phyloP scores from a whole-genome alignment of 179 eudicot species.

The Corrigiola litoralis region DNA sequence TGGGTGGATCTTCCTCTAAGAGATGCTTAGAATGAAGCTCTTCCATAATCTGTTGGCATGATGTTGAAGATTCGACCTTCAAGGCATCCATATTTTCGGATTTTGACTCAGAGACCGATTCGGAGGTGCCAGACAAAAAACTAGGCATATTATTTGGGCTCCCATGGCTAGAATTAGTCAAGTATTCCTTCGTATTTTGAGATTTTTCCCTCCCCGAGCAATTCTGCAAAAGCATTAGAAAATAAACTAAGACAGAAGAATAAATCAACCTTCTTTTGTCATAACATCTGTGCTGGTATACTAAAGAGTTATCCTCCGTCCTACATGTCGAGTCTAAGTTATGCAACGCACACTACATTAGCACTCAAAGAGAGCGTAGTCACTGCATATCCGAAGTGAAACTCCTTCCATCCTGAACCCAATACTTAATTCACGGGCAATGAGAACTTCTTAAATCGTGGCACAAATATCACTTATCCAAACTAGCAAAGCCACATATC shows the following conservation, averaged over 20 bases:
- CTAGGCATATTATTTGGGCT: conserved; percentile 19
- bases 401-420: not conserved
- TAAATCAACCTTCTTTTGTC: no score
- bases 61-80: conserved; percentile 23
- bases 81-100: conserved; percentile 16
- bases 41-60: conserved; percentile 9
- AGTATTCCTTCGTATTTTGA: conserved; percentile 12
- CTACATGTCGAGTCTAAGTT: not conserved
- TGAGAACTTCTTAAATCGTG: not conserved
- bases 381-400: not conserved
- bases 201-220: conserved; percentile 18
- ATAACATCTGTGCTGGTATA: not conserved
- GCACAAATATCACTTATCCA: not conserved
- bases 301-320: not conserved
- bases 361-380: not conserved
- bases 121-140: conserved; percentile 21
- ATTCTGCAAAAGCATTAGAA: conserved; percentile 30
- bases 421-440: not conserved
- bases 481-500: not conserved
- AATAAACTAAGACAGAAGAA: not conserved
- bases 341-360: not conserved
- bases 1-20: conserved; percentile 16
- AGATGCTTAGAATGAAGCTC: conserved; percentile 12
- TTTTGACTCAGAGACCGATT: conserved; percentile 14
- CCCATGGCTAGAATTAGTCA: conserved; percentile 13